A percentile compares a stretch with the other conserved stretches of the same genome.
These are phyloP conservation scores for Botrytis fabae DNA, from an alignment of 2,329 filamentous ascomycete genomes.

Conservation along the genomic window DNA sequence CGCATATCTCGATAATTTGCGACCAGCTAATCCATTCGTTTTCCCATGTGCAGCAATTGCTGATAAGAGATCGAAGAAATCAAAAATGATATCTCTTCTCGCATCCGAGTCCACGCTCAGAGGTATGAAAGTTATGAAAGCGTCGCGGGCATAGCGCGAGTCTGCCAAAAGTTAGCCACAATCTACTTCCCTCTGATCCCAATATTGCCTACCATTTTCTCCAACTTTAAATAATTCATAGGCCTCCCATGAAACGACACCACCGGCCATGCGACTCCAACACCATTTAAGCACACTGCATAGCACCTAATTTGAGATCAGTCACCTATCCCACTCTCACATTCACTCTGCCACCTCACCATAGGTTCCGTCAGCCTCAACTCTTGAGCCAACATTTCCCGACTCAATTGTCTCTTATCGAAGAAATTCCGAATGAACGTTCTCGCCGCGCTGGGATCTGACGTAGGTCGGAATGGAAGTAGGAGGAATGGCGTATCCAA, in stretches of 20 bases:
- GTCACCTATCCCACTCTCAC: constrained; percentile 34
- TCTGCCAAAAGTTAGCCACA: constrained; percentile 53
- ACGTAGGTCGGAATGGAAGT: constrained; percentile 89
- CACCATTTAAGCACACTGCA: constrained; percentile 98
- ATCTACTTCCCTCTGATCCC: background rate
- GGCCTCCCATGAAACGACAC: constrained; percentile 93
- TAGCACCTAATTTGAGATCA: constrained; percentile 64
- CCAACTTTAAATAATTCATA: constrained; percentile 96
- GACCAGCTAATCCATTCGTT: constrained; percentile 85
- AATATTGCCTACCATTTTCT: constrained; percentile 70
- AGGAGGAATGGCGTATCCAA: constrained; percentile 91
- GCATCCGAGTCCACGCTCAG: constrained; percentile 87
- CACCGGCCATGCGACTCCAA: constrained; percentile 88
- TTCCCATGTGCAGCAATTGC: constrained; percentile 92
- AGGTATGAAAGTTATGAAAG: constrained; percentile 95
- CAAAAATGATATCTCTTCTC: constrained; percentile 84
- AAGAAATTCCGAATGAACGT: constrained; percentile 94
- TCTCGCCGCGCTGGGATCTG: constrained; percentile 86
- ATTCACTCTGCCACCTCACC: constrained; percentile 54
- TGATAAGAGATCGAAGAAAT: constrained; percentile 92
- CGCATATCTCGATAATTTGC: constrained; percentile 91
- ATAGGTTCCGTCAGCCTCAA: constrained; percentile 90
- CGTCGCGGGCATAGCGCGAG: constrained; percentile 85
- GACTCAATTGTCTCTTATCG: constrained; percentile 65
- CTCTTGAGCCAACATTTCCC: constrained; percentile 76